These are phyloP conservation scores for Aspergillus versicolor DNA, from an alignment of 2,329 filamentous ascomycete genomes.

Conservation along the genomic window DNA sequence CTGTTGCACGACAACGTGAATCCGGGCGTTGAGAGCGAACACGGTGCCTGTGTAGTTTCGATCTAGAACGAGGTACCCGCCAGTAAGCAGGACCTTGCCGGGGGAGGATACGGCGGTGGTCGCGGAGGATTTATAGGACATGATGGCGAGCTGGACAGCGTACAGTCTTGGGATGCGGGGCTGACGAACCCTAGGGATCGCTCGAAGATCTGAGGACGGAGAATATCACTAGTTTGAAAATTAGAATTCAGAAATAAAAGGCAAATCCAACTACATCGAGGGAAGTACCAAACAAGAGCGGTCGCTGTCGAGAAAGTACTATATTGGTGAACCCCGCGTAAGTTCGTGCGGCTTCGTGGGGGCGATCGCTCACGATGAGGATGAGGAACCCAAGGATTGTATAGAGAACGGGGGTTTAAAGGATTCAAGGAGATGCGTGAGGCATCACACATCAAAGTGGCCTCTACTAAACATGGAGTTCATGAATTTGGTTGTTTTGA, in stretches of 20 bases:
- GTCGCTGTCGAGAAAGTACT: slow-evolving; percentile 1
- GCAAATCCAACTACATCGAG: not conserved
- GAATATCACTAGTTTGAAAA: not conserved
- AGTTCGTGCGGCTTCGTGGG: not conserved
- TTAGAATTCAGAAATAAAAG: not conserved
- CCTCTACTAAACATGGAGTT: not conserved
- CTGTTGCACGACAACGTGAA: slow-evolving; percentile 60
- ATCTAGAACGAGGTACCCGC: slow-evolving; percentile 93
- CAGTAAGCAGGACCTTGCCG: slow-evolving; percentile 91
- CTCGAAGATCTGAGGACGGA: not conserved
- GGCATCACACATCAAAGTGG: not conserved
- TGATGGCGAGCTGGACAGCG: not conserved
- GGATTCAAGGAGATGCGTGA: not conserved
- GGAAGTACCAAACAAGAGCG: not conserved
- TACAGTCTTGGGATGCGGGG: not conserved
- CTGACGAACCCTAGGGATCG: not conserved
- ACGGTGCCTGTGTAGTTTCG: slow-evolving; percentile 75
- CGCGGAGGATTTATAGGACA: slow-evolving; percentile 21
- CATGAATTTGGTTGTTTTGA: not conserved
- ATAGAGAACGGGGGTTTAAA: not conserved
- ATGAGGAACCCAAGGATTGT: too few relatives aligned
- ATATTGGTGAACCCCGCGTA: slow-evolving; percentile 5
- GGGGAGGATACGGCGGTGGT: slow-evolving; percentile 75
- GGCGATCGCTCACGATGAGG: not conserved
- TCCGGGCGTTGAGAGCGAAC: slow-evolving; percentile 63